Base-by-base conservation (phyloP, 2,329 filamentous ascomycete genomes). In the Pseudocercospora cruenta region DNA sequence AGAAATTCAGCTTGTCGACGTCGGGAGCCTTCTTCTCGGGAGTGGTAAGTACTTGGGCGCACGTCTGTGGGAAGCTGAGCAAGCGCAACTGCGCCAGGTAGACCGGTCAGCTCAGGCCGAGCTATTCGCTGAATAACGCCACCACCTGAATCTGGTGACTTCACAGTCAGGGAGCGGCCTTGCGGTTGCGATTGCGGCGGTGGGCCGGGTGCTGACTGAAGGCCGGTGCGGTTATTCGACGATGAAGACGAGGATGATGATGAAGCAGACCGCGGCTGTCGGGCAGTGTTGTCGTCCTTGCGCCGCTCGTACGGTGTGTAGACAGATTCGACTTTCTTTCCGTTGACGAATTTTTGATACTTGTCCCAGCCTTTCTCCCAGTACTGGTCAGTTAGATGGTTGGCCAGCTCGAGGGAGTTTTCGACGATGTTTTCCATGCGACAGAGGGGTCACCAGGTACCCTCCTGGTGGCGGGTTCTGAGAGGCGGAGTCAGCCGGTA, bases 301-400 rank as follows among this genome's bases (percentile, higher is more conserved):
- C 53, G 64, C 31, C 26, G 24, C 10, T 57, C 36, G 60, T 6
- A 60, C n/a, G n/a, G 62, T 64, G 19, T 53, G 49, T 66, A 58
- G 14, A 58, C 51, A 21, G 65, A 66, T 24, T 71, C 62, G 62
- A 68, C 64, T 39, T 68, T 71, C 62, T 69, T 67, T 12, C 65
- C 66, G 67, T 70, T 70, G 64, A 66, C 49, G 58, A 58, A 64
- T 31, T 68, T 69, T 10, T 57, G 55, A 26, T 47, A 63, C 10
- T 64, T 67, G 63, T 75, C 74, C 67, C 72, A 75, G 28, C 63
- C 68, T n/a, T 62, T 61, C 26, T 77, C 75, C 58, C 69, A 74
- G 54, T 77, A 67, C 31, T 69, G 69, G 51, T 73, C 69, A 31
- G 69, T 69, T 19, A 73, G 54, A 55, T 73, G 70, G 61, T 72